These are phyloP conservation scores for Vitis hybrid DNA, from an alignment of 177 flowering plant genomes.

Conservation along the genomic window DNA sequence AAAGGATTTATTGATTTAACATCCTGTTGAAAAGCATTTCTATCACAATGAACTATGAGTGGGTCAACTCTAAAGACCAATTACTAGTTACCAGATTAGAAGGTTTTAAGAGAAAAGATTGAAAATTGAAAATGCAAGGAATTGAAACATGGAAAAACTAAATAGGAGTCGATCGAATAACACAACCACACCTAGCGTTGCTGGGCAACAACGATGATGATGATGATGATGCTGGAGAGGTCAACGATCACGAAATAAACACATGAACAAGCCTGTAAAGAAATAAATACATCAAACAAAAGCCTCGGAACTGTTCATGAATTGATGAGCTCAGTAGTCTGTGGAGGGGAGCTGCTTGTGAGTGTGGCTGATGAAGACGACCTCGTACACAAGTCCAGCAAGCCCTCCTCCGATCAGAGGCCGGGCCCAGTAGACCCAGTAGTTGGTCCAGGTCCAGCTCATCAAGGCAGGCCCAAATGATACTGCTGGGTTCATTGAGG, in stretches of 20 bases:
- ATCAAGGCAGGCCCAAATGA: constrained; percentile 66
- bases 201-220: no score
- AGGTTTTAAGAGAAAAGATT: no score
- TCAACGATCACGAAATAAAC: background rate
- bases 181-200: no score
- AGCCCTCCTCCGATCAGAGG: constrained; percentile 64
- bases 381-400: constrained; percentile 54
- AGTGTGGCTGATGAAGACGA: constrained; percentile 46
- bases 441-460: constrained; percentile 57
- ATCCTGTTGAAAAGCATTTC: no score
- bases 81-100: no score
- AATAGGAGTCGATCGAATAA: no score
- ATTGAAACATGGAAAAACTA: no score
- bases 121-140: no score
- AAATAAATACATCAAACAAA: background rate
- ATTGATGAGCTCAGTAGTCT: constrained; percentile 21
- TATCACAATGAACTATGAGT: no score
- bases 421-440: constrained; percentile 74
- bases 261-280: background rate
- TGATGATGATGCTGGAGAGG: no score
- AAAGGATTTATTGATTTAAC: no score
- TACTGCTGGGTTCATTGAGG: constrained; percentile 75
- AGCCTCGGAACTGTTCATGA: background rate
- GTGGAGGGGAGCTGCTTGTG: constrained; percentile 54
- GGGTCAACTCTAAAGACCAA: no score